Evolutionary conservation across 2,329 filamentous ascomycete species (phyloP), one percentile per base, ranked within the genome.

Genomic region (Verticillium klebahnii): DNA sequence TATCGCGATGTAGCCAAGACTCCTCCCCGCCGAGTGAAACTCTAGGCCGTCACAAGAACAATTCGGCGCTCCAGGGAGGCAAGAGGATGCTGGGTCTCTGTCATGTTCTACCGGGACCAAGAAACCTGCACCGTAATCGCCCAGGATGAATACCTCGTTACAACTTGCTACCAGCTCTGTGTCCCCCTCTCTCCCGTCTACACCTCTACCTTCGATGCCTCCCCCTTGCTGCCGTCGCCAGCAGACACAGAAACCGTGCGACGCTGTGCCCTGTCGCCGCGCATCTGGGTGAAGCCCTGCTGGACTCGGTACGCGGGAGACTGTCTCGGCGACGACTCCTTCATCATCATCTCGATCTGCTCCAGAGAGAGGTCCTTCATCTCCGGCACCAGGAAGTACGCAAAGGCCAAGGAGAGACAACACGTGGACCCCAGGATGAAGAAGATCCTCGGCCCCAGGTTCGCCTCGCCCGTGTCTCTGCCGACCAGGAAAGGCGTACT

Each of bases 301-400:
- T 12, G 45, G n/a, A 52, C 45, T 9, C 45, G 23, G 45, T 52
- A 52, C 19, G n/a, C n/a, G 1, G 34, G 11, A 9, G 56, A 58
- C 7, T 15, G 23, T 17, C 19, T 37, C 14, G 56, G 36, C 36
- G 56, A 40, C 19, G 25, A 37, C 19, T 39, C 56, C 9, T 40
- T 25, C 75, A 84, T 77, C 61, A 89, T 82, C 73, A 87, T 84
- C 68, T 92, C 89, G 67, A 91, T 88, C 74, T 91, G 86, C 73
- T 92, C 89, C 62, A 91, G 83, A 2, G 85, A 86, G 4, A 92
- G 81, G 60, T 89, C 89, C 80, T 91, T 92, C 68, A 89, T 91
- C 77, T 91, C 89, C 64, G 89, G 89, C 64, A 92, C 80, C 67
- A 88, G 74, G 71, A 84, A 77, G 72, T 78, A 86, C 58, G 84